Evolutionary conservation across 345 rosid species (phyloP).

Genomic region (Eucalyptus curtisii): DNA sequence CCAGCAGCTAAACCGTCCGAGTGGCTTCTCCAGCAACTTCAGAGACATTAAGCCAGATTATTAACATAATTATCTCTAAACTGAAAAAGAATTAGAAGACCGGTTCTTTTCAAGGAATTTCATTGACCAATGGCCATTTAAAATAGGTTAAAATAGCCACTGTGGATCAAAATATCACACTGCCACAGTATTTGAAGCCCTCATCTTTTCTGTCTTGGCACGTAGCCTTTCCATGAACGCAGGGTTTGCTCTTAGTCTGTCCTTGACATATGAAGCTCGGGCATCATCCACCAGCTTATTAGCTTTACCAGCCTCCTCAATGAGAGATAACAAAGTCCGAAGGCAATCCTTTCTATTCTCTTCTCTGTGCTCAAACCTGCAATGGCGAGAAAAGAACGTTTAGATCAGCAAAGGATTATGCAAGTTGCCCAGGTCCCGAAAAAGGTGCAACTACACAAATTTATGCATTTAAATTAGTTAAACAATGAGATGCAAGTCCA

Average conservation of each 20-base stretch:
- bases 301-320: slow-evolving; percentile 89
- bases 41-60: not conserved
- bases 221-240: slow-evolving; percentile 82
- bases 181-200: slow-evolving; percentile 12
- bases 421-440: not conserved
- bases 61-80: not conserved
- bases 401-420: not conserved
- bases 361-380: slow-evolving; percentile 89
- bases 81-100: not conserved
- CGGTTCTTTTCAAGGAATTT: not conserved
- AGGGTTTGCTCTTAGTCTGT: slow-evolving; percentile 67
- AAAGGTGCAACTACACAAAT: not conserved
- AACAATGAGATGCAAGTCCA: not conserved
- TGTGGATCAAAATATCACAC: slow-evolving; percentile 5
- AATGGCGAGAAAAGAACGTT: not conserved
- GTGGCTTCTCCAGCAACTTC: not conserved
- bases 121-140: not conserved
- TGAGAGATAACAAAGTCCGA: slow-evolving; percentile 57
- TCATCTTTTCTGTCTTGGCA: slow-evolving; percentile 38
- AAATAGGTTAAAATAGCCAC: not conserved
- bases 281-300: slow-evolving; percentile 62
- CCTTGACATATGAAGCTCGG: slow-evolving; percentile 61
- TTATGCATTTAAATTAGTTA: not conserved
- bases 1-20: not conserved
- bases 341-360: slow-evolving; percentile 96